These are phyloP conservation scores for Neltuma alba DNA, from an alignment of 306 rosid species.

Conservation along the genomic window DNA sequence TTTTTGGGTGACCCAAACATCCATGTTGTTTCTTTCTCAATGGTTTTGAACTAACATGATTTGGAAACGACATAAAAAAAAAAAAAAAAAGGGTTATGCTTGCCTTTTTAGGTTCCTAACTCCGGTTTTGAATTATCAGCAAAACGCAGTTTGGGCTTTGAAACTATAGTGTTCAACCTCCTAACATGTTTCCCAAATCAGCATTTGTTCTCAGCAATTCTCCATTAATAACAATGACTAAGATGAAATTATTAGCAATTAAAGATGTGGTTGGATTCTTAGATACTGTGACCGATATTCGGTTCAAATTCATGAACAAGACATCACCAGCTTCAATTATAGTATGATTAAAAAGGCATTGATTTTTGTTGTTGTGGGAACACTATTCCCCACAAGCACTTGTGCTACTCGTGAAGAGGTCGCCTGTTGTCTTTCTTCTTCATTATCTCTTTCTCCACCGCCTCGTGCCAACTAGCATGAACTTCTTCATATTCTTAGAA, in stretches of 20 bases:
- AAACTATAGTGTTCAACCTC: neutral
- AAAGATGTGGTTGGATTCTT: neutral
- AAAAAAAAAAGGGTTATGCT: neutral
- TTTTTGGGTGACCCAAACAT: too few species aligned
- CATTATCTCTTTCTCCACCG: neutral
- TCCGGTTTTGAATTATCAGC: too few species aligned
- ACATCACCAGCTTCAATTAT: neutral
- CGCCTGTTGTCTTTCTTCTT: neutral
- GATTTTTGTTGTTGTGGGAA: conserved; percentile 9
- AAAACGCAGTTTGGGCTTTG: too few species aligned
- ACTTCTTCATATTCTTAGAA: conserved; percentile 14
- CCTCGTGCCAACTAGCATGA: conserved; percentile 30
- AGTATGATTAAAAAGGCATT: neutral
- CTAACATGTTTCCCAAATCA: neutral
- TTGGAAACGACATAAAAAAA: neutral
- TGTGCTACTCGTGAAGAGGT: conserved; percentile 29
- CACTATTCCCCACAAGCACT: conserved; percentile 33
- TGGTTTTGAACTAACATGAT: neutral
- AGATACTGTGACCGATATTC: neutral
- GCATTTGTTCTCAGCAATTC: neutral
- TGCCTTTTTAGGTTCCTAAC: neutral
- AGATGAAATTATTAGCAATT: neutral
- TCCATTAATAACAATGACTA: neutral
- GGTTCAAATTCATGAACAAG: neutral
- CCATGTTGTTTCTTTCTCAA: neutral